Conservation (phyloP, 148 eudicot species). For the Arctostaphylos glauca region DNA sequence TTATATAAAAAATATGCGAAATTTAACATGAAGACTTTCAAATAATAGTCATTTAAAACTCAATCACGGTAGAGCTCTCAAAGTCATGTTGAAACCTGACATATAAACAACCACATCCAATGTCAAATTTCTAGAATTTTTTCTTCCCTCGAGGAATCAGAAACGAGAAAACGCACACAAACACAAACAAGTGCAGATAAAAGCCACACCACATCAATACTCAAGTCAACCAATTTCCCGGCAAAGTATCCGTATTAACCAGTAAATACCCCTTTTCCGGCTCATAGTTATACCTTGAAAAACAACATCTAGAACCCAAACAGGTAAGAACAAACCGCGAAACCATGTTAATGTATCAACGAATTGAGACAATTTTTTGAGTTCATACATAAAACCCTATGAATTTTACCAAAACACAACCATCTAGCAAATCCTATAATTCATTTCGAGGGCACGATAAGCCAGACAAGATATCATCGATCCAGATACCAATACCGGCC, state of each 20-base stretch:
- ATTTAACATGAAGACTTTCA: background rate
- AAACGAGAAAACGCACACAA: background rate
- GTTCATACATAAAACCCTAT: background rate
- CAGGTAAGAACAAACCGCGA: background rate
- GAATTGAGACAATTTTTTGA: background rate
- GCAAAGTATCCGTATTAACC: background rate
- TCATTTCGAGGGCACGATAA: background rate
- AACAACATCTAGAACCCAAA: background rate
- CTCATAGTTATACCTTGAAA: background rate
- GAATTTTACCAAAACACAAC: background rate
- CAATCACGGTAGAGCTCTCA: background rate
- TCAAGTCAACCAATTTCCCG: background rate
- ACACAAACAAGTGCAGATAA: background rate
- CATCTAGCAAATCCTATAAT: background rate
- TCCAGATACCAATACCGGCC: background rate
- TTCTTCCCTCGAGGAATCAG: background rate
- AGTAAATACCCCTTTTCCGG: background rate
- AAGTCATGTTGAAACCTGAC: background rate
- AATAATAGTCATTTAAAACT: background rate
- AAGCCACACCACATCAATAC: background rate
- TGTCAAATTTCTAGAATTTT: background rate
- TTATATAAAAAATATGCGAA: background rate
- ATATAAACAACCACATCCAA: background rate
- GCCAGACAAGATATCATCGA: background rate
- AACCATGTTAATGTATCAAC: background rate